Conservation (phyloP, 2,329 filamentous ascomycete genomes). For the Canariomyces notabilis region DNA sequence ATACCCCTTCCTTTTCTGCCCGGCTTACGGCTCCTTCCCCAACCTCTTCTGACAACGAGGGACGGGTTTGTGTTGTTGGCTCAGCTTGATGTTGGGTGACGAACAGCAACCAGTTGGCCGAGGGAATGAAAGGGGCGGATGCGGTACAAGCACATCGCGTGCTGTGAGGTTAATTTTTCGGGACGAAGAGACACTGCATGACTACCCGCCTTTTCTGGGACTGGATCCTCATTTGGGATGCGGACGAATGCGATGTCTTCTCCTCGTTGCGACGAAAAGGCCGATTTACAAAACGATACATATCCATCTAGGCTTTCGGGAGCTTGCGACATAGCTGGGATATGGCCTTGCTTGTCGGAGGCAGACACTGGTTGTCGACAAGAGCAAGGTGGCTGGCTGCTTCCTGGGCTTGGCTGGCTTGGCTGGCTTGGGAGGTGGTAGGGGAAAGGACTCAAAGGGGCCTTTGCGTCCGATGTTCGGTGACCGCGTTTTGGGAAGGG, state of each 20-base stretch:
- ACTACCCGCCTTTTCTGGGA: slow-evolving; percentile 7
- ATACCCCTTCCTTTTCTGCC: slow-evolving; percentile 20
- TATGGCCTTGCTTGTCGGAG: slow-evolving; percentile 28
- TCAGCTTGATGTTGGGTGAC: slow-evolving; percentile 24
- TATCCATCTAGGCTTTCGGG: slow-evolving; percentile 34
- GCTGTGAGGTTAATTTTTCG: slow-evolving; percentile 9
- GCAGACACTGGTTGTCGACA: slow-evolving; percentile 44
- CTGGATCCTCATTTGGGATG: slow-evolving; percentile 10
- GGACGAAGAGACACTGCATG: slow-evolving; percentile 10
- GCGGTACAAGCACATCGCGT: slow-evolving; percentile 7
- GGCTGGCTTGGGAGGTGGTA: slow-evolving; percentile 1
- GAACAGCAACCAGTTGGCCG: slow-evolving; percentile 2
- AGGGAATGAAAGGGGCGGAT: slow-evolving; percentile 7
- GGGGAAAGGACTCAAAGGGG: not conserved
- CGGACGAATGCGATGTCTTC: slow-evolving; percentile 12
- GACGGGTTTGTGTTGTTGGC: slow-evolving; percentile 8
- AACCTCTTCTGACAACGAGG: slow-evolving; percentile 6
- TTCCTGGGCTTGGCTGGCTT: slow-evolving; percentile 10
- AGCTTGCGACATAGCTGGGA: slow-evolving; percentile 35
- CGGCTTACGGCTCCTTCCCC: slow-evolving; percentile 28
- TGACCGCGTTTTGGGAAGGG: too few relatives aligned
- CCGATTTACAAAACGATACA: slow-evolving; percentile 32
- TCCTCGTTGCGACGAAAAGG: slow-evolving; percentile 20
- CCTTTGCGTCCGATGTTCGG: too few relatives aligned
- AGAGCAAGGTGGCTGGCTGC: slow-evolving; percentile 29